These are phyloP conservation scores for Lasiosphaeria miniovina DNA, from an alignment of 495 filamentous ascomycete genomes.

Conservation along the genomic window DNA sequence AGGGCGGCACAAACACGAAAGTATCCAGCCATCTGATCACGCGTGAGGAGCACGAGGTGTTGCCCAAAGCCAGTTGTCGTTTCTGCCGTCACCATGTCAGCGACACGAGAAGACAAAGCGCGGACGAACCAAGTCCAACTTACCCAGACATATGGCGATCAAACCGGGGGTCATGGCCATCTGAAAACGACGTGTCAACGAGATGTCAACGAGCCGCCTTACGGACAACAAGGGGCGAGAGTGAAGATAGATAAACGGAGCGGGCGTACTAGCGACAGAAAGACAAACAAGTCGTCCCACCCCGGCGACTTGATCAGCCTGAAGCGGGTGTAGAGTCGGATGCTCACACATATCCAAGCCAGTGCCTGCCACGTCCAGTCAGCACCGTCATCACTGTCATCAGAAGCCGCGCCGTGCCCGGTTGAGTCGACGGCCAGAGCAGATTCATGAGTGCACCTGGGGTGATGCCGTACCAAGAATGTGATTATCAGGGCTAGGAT, in stretches of 20 bases:
- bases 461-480: slow-evolving; percentile 23
- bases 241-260: not conserved
- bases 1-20: not conserved
- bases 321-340: slow-evolving; percentile 30
- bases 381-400: not conserved
- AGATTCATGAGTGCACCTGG: too few relatives aligned
- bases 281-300: slow-evolving; percentile 36
- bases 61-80: slow-evolving; percentile 25
- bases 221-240: not conserved
- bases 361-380: slow-evolving; percentile 5
- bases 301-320: slow-evolving; percentile 23
- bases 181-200: not conserved
- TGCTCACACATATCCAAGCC: slow-evolving; percentile 28
- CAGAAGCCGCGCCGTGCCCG: not conserved
- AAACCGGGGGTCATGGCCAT: slow-evolving; percentile 3
- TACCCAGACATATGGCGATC: slow-evolving; percentile 20
- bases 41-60: slow-evolving; percentile 22
- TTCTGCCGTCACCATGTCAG: not conserved
- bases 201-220: not conserved
- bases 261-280: slow-evolving; percentile 26
- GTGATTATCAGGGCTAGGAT: slow-evolving; percentile 28
- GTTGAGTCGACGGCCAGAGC: not conserved
- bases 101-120: not conserved
- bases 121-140: not conserved
- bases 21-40: slow-evolving; percentile 18